phyloP scores from a whole-genome alignment of 495 filamentous ascomycete species.

The Neurospora hispaniola region DNA sequence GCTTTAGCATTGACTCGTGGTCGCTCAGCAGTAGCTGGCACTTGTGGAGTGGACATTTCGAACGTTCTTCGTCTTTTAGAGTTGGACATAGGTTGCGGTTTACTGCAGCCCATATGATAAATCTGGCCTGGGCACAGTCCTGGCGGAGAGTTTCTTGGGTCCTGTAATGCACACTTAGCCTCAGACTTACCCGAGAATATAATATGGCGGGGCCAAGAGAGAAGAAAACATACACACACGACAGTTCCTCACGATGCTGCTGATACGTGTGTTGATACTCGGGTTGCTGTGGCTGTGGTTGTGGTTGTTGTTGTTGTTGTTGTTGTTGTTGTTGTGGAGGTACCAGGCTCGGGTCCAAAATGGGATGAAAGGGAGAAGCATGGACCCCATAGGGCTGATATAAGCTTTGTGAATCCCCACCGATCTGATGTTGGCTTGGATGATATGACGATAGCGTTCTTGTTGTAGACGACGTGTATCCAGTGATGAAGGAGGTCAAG shows the following conservation, averaged over 20 bases:
- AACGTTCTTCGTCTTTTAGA: slow-evolving; percentile 19
- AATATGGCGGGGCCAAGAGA: background rate
- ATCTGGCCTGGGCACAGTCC: slow-evolving; percentile 36
- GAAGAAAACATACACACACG: slow-evolving; percentile 24
- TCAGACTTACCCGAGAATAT: background rate
- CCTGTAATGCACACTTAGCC: slow-evolving; percentile 24
- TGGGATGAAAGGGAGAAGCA: slow-evolving; percentile 4
- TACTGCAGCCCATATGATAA: slow-evolving; percentile 40
- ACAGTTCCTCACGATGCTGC: slow-evolving; percentile 4
- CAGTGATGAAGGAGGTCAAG: background rate
- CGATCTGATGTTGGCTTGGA: background rate
- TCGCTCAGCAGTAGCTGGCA: slow-evolving; percentile 30
- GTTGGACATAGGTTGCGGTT: slow-evolving; percentile 35
- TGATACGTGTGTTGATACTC: background rate
- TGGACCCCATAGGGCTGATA: background rate
- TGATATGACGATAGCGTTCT: background rate
- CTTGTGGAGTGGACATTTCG: slow-evolving; percentile 33
- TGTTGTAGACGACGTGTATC: slow-evolving; percentile 1
- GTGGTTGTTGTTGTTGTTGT: background rate
- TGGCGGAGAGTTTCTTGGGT: slow-evolving; percentile 30
- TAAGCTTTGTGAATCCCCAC: background rate
- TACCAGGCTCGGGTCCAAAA: background rate
- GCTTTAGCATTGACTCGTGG: slow-evolving; percentile 38
- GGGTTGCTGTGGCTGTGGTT: background rate
- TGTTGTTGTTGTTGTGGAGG: background rate